Percentiles rank a stretch among this genome's conserved stretches.
Conservation (phyloP, 2,329 filamentous ascomycete genomes). For the Nemania diffusa region DNA sequence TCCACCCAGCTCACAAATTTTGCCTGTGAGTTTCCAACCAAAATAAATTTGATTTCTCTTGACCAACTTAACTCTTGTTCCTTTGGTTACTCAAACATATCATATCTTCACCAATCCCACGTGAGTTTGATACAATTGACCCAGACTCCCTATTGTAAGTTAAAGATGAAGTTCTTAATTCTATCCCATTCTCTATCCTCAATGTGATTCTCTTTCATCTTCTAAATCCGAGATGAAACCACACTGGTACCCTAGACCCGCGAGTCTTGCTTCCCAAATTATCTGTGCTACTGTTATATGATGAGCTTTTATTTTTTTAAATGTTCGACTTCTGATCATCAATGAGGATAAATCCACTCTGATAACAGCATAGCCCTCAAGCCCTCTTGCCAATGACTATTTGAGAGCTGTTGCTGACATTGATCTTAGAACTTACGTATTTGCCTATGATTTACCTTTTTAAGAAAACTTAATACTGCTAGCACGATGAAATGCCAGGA, state of each 20-base stretch:
- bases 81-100: constrained; percentile 1
- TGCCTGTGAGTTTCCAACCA: neutral
- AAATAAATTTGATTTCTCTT: neutral
- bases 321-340: constrained; percentile 50
- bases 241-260: neutral
- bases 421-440: neutral
- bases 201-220: neutral
- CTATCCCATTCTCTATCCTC: neutral
- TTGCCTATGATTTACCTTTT: neutral
- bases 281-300: constrained; percentile 32
- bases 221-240: neutral
- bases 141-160: constrained; percentile 12
- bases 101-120: neutral
- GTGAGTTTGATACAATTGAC: neutral
- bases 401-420: constrained; percentile 17
- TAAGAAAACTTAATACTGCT: neutral
- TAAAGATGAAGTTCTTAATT: neutral
- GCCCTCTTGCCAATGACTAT: neutral
- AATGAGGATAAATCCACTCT: constrained; percentile 47
- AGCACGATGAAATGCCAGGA: neutral
- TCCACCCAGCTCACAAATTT: constrained; percentile 18
- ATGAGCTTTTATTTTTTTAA: constrained; percentile 46
- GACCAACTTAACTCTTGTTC: neutral
- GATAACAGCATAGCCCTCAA: constrained; percentile 31
- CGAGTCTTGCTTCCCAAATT: neutral